Conservation (phyloP, 2,329 filamentous ascomycete genomes). For the Phialophora verrucosa region DNA sequence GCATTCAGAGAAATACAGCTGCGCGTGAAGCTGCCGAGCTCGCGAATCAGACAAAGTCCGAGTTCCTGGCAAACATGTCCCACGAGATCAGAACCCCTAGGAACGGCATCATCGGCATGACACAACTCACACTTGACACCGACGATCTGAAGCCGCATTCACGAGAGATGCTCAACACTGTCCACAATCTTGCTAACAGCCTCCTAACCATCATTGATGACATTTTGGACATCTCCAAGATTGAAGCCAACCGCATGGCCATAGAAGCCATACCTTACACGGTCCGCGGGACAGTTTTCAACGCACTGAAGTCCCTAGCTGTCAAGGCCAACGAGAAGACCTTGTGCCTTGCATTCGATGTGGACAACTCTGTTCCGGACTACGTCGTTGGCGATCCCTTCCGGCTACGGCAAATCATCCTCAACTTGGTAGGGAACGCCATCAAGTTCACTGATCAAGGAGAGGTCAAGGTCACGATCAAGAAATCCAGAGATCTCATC, state of each 20-base stretch:
- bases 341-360: constrained; percentile 88
- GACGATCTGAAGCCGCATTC: constrained; percentile 94
- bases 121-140: constrained; percentile 91
- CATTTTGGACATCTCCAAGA: constrained; percentile 71
- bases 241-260: constrained; percentile 96
- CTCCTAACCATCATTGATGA: constrained; percentile 94
- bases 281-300: constrained; percentile 91
- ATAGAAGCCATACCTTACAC: constrained; percentile 98
- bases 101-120: constrained; percentile 99
- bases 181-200: constrained; percentile 95
- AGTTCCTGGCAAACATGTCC: constrained; percentile 98
- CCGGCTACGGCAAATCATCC: constrained; percentile 92
- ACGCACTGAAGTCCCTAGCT: constrained; percentile 93
- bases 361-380: constrained; percentile 91
- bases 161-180: constrained; percentile 97
- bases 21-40: constrained; percentile 94
- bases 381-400: constrained; percentile 96
- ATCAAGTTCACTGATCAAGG: constrained; percentile 99
- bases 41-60: constrained; percentile 97
- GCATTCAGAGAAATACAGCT: constrained; percentile 94
- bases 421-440: constrained; percentile 96
- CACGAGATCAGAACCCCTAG: constrained; percentile 98
- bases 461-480: constrained; percentile 93
- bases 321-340: constrained; percentile 97
- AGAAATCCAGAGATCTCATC: constrained; percentile 63